Conservation (phyloP, 2,329 filamentous ascomycete genomes). For the Pseudogymnoascus sp. region DNA sequence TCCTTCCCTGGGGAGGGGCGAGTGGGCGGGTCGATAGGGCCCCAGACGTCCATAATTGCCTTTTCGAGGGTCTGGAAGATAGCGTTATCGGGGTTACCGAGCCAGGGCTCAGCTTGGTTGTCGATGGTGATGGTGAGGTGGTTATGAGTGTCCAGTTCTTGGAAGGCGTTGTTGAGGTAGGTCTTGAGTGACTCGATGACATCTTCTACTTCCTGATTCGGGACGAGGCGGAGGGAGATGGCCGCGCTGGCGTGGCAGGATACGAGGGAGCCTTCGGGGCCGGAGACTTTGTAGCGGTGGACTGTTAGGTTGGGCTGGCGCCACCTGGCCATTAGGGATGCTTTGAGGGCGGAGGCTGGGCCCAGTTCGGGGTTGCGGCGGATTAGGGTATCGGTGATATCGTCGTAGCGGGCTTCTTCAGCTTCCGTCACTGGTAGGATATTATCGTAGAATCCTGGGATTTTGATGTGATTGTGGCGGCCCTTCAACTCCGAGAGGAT, state of each 20-base stretch:
- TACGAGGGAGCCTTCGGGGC: conserved; percentile 85
- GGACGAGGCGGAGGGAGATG: conserved; percentile 84
- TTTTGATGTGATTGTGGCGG: conserved; percentile 67
- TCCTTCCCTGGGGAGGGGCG: conserved; percentile 29
- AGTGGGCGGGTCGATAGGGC: conserved; percentile 37
- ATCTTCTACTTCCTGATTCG: conserved; percentile 79
- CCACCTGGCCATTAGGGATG: conserved; percentile 87
- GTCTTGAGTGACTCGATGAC: conserved; percentile 59
- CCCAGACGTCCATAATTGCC: conserved; percentile 81
- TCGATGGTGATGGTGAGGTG: conserved; percentile 74
- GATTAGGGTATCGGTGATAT: conserved; percentile 72
- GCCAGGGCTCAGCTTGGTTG: conserved; percentile 91
- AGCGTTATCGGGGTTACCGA: conserved; percentile 82
- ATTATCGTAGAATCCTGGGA: conserved; percentile 82
- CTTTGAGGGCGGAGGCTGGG: conserved; percentile 62
- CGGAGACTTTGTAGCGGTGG: conserved; percentile 86
- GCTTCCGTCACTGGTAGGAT: conserved; percentile 67
- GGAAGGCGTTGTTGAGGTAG: conserved; percentile 66
- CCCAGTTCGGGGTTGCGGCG: conserved; percentile 56
- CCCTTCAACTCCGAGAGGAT: conserved; percentile 78
- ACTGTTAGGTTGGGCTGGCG: conserved; percentile 90
- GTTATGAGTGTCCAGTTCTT: conserved; percentile 70
- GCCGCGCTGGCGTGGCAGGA: conserved; percentile 82
- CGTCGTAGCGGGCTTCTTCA: conserved; percentile 74
- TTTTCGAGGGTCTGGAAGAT: conserved; percentile 84